phyloP scores from a whole-genome alignment of 129 eudicot species.

The Flaveria brownii region DNA sequence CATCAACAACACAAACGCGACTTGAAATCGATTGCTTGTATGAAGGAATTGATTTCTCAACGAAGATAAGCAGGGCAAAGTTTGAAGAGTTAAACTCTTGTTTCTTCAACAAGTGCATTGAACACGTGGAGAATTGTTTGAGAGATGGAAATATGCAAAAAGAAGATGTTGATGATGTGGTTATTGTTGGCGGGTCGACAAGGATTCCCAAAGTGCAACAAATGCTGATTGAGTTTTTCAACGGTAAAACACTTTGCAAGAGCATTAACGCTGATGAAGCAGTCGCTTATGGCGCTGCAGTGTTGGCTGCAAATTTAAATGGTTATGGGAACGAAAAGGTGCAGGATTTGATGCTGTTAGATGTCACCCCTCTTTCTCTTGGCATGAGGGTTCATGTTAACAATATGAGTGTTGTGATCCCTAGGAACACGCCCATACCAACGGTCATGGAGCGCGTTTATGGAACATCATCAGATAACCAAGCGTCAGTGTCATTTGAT shows the following conservation, averaged over 20 bases:
- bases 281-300: slow-evolving; percentile 11
- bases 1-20: not conserved
- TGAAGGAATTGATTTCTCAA: not conserved
- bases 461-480: not conserved
- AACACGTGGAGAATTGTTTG: slow-evolving; percentile 1
- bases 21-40: slow-evolving; percentile 7
- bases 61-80: not conserved
- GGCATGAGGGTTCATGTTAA: not conserved
- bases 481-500: slow-evolving; percentile 1
- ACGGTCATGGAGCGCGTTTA: not conserved
- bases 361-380: slow-evolving; percentile 18
- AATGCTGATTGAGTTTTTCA: slow-evolving; percentile 4
- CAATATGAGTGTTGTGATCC: not conserved
- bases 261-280: slow-evolving; percentile 14
- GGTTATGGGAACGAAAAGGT: slow-evolving; percentile 2
- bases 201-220: slow-evolving; percentile 4
- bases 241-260: slow-evolving; percentile 11
- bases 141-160: slow-evolving; percentile 13
- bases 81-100: not conserved
- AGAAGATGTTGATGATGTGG: slow-evolving; percentile 5
- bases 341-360: not conserved
- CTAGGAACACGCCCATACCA: slow-evolving; percentile 7
- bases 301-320: slow-evolving; percentile 11
- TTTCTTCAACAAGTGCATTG: not conserved
- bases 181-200: slow-evolving; percentile 2